These are phyloP conservation scores for Dendrobium catenatum DNA, from an alignment of 106 monocot genomes.

Conservation along the genomic window DNA sequence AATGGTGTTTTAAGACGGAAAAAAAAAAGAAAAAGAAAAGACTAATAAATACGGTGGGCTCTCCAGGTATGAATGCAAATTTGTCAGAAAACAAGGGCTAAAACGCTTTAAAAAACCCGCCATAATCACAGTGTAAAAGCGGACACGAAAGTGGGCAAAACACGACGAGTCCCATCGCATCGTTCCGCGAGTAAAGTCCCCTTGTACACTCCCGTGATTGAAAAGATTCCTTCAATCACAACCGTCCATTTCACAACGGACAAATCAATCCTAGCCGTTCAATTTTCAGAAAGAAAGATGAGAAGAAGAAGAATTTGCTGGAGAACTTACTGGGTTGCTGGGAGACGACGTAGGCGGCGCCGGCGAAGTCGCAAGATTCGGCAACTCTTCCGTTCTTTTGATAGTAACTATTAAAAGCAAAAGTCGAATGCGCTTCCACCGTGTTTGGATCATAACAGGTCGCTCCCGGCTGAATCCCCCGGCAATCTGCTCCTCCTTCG, in stretches of 20 bases:
- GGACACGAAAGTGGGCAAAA: background rate
- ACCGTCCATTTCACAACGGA: background rate
- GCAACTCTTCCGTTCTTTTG: constrained; percentile 54
- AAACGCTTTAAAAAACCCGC: background rate
- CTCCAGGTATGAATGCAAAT: background rate
- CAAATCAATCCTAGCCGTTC: background rate
- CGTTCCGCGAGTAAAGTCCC: background rate
- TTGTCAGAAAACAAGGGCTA: too few species aligned
- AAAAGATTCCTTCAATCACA: constrained; percentile 7
- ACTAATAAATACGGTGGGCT: too few species aligned
- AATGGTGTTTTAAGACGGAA: too few species aligned
- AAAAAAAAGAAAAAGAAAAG: too few species aligned
- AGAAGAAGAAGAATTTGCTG: background rate
- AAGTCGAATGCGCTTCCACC: constrained; percentile 69
- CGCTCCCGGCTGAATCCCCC: constrained; percentile 64
- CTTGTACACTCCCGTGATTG: background rate
- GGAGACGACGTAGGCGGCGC: constrained; percentile 36
- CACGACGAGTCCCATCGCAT: constrained; percentile 4
- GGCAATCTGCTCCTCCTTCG: constrained; percentile 83
- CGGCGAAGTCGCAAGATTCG: constrained; percentile 77
- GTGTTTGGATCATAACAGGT: constrained; percentile 76
- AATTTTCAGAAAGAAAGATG: background rate
- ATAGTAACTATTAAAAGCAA: constrained; percentile 88
- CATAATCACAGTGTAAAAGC: background rate
- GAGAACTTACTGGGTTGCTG: constrained; percentile 55